Conservation (phyloP, 208 protist species). For the Angomonas ambiguus region DNA sequence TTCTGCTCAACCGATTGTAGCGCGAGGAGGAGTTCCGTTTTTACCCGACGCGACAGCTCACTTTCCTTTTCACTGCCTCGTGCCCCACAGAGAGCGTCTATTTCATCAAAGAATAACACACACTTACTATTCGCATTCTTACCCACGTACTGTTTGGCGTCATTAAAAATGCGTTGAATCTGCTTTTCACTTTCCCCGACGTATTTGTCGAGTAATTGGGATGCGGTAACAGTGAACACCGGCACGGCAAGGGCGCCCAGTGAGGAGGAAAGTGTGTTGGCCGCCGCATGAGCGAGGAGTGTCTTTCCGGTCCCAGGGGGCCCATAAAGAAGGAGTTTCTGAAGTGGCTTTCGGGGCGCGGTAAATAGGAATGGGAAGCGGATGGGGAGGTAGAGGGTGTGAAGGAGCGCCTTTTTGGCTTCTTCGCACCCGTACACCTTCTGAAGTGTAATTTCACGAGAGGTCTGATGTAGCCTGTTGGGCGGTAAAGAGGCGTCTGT, state of each 20-base stretch:
- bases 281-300: conserved; percentile 96
- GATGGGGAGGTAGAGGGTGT: conserved; percentile 96
- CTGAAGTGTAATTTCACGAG: not conserved
- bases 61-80: conserved; percentile 72
- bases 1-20: conserved; percentile 44
- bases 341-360: conserved; percentile 90
- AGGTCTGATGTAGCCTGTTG: not conserved
- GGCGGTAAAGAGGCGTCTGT: not conserved
- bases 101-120: conserved; percentile 93
- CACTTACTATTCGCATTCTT: conserved; percentile 11
- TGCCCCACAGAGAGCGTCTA: conserved; percentile 87
- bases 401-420: conserved; percentile 95
- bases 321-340: conserved; percentile 97
- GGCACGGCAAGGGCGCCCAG: conserved; percentile 31
- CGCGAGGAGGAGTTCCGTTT: conserved; percentile 99
- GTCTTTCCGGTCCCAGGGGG: conserved; percentile 98
- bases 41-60: conserved; percentile 93
- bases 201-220: conserved; percentile 96
- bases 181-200: conserved; percentile 96
- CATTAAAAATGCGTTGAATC: conserved; percentile 91
- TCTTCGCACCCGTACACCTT: conserved; percentile 92
- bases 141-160: conserved; percentile 23
- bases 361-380: conserved; percentile 96
- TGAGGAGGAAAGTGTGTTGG: conserved; percentile 87
- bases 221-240: conserved; percentile 92